Percentiles rank a stretch among this genome's conserved stretches.
These are phyloP conservation scores for Fraxinus velutina DNA, from an alignment of 305 asterid species.

Conservation along the genomic window DNA sequence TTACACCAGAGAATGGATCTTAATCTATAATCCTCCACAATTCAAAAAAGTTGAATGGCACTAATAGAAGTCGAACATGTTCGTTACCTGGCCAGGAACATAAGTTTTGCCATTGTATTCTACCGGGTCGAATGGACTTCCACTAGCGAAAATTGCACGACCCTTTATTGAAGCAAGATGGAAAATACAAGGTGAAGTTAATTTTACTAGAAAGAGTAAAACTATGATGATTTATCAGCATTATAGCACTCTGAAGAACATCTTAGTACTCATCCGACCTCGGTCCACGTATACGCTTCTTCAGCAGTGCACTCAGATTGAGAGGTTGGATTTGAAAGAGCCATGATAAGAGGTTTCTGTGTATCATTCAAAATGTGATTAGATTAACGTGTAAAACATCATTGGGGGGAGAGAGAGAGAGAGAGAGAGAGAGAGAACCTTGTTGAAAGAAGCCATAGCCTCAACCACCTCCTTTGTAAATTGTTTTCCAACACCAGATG, in stretches of 20 bases:
- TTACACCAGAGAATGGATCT: constrained; percentile 2
- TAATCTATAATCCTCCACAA: background rate
- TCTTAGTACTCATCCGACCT: background rate
- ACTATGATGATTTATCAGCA: background rate
- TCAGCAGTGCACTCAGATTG: constrained; percentile 5
- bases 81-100: constrained; percentile 59
- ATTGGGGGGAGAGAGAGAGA: background rate
- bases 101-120: constrained; percentile 47
- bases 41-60: background rate
- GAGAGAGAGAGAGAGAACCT: constrained; percentile 41
- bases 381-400: constrained; percentile 8
- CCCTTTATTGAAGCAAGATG: constrained; percentile 37
- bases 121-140: constrained; percentile 73
- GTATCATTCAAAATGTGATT: constrained; percentile 10
- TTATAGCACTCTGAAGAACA: background rate
- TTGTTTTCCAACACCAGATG: constrained; percentile 71
- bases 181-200: background rate
- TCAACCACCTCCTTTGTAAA: constrained; percentile 78
- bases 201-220: background rate
- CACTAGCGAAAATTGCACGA: constrained; percentile 64
- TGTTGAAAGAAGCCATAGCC: constrained; percentile 57
- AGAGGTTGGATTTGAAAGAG: constrained; percentile 1
- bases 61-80: background rate
- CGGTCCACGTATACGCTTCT: background rate
- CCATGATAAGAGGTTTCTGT: background rate